A percentile compares a stretch with the other conserved stretches of the same genome.
phyloP scores from a whole-genome alignment of 2,329 filamentous ascomycete species.

The Clarireedia hainanense region DNA sequence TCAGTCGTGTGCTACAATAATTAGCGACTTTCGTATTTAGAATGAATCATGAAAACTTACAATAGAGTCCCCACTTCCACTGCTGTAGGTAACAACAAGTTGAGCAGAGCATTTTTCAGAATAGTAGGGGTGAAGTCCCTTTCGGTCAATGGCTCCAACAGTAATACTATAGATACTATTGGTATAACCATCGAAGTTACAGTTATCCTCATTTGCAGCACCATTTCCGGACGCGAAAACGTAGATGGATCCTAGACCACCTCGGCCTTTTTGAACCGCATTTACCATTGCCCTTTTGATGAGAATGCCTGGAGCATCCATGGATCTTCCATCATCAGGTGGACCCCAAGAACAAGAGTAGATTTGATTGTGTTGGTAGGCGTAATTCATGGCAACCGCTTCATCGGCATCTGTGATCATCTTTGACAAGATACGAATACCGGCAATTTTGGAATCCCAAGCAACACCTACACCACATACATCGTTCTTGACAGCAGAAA shows the following conservation, averaged over 20 bases:
- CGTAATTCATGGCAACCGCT: conserved; percentile 86
- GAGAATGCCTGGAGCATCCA: conserved; percentile 86
- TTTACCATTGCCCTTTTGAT: conserved; percentile 89
- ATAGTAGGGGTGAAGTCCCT: conserved; percentile 87
- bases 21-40: conserved; percentile 15
- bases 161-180: conserved; percentile 99
- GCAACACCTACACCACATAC: conserved; percentile 94
- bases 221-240: conserved; percentile 97
- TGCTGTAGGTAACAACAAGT: conserved; percentile 93
- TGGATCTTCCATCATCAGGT: conserved; percentile 83
- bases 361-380: conserved; percentile 84
- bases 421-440: conserved; percentile 86
- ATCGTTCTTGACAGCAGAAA: conserved; percentile 84
- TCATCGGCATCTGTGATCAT: conserved; percentile 89
- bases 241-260: conserved; percentile 79
- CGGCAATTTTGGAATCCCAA: conserved; percentile 83
- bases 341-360: conserved; percentile 99
- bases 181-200: conserved; percentile 98
- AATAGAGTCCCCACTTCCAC: conserved; percentile 79
- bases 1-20: conserved; percentile 73
- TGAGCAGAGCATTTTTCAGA: conserved; percentile 95
- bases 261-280: conserved; percentile 79
- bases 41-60: conserved; percentile 33
- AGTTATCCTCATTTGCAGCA: conserved; percentile 81
- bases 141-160: conserved; percentile 83